phyloP scores from a whole-genome alignment of 208 protist genomes.

The Leishmania aethiopica region DNA sequence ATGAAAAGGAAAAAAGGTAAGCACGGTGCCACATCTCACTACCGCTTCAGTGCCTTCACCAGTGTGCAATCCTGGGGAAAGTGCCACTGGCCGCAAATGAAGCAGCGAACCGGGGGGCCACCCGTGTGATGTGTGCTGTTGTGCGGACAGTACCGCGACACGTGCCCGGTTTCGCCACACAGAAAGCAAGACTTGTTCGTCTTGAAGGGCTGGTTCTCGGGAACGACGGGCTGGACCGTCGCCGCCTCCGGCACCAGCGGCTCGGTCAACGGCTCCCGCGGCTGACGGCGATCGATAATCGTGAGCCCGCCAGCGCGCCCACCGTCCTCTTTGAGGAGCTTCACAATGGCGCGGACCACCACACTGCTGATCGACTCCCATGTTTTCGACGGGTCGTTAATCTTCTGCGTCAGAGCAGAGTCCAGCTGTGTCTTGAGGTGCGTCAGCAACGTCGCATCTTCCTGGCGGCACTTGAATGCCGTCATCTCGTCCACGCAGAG shows the following conservation, averaged over 20 bases:
- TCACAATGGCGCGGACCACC: conserved; percentile 84
- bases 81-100: conserved; percentile 91
- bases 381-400: conserved; percentile 80
- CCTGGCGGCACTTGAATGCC: conserved; percentile 75
- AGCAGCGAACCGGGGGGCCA: conserved; percentile 79
- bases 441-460: conserved; percentile 80
- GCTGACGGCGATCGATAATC: conserved; percentile 74
- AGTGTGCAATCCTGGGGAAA: conserved; percentile 78
- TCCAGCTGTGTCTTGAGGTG: conserved; percentile 88
- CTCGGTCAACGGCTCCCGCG: conserved; percentile 57
- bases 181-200: conserved; percentile 73
- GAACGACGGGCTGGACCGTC: conserved; percentile 11
- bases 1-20: too few species aligned
- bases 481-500: conserved; percentile 83
- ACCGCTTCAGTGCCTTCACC: conserved; percentile 37
- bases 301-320: conserved; percentile 38
- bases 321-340: conserved; percentile 74
- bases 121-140: conserved; percentile 46
- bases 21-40: not conserved
- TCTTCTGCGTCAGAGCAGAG: conserved; percentile 84
- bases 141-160: conserved; percentile 79
- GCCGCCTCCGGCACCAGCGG: conserved; percentile 13
- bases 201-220: conserved; percentile 59
- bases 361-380: conserved; percentile 86
- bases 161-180: conserved; percentile 79